Percentiles rank a stretch among this genome's conserved stretches.
Conservation (phyloP, 306 rosid species). For the Hippophae tibetana region DNA sequence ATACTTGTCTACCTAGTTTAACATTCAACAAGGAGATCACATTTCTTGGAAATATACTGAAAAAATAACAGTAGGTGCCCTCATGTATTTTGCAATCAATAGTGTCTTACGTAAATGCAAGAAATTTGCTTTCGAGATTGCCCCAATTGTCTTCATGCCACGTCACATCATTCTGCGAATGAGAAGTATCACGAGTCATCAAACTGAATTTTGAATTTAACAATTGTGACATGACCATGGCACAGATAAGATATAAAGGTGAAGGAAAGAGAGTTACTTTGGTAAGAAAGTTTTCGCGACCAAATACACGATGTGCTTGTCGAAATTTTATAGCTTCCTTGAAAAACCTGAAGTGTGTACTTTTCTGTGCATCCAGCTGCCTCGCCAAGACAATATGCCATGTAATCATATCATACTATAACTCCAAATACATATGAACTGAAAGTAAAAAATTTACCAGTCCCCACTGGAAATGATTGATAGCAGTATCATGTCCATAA, state of each 20-base stretch:
- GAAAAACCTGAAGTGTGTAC: slow-evolving; percentile 76
- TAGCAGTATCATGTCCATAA: slow-evolving; percentile 78
- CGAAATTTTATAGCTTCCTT: slow-evolving; percentile 62
- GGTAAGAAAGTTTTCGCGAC: slow-evolving; percentile 55
- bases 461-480: slow-evolving; percentile 79
- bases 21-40: background rate
- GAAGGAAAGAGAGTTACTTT: slow-evolving; percentile 37
- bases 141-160: slow-evolving; percentile 96
- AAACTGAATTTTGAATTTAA: slow-evolving; percentile 4
- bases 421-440: slow-evolving; percentile 14
- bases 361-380: slow-evolving; percentile 59
- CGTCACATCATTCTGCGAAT: slow-evolving; percentile 66
- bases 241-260: slow-evolving; percentile 4
- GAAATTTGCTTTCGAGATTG: slow-evolving; percentile 70
- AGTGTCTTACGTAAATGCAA: slow-evolving; percentile 83
- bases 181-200: slow-evolving; percentile 16
- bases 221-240: slow-evolving; percentile 8
- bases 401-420: slow-evolving; percentile 13
- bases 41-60: background rate
- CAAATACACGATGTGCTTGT: slow-evolving; percentile 37
- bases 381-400: slow-evolving; percentile 16
- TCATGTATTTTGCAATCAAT: slow-evolving; percentile 7
- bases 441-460: slow-evolving; percentile 29
- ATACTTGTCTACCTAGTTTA: background rate
- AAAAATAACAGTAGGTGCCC: background rate